Conservation (phyloP, 306 rosid species). For the Calophaca sinica region DNA sequence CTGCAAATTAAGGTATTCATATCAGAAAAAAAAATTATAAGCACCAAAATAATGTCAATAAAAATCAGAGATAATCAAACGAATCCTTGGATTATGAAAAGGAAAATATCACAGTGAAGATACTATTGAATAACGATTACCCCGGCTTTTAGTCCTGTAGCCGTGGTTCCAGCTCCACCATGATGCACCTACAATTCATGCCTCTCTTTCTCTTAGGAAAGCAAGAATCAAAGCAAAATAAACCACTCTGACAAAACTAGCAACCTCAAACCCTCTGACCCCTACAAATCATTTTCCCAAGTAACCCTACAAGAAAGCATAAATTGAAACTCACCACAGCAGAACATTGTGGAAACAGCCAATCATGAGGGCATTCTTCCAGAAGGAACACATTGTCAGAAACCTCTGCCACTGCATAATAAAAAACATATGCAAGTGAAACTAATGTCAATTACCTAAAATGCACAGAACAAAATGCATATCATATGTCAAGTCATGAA, state of each 20-base stretch:
- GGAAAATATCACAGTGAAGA: slow-evolving; percentile 25
- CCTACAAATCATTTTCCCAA: slow-evolving; percentile 13
- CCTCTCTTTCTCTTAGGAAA: slow-evolving; percentile 16
- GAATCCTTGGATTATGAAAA: slow-evolving; percentile 25
- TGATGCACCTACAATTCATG: slow-evolving; percentile 85
- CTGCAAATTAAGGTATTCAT: slow-evolving; percentile 54
- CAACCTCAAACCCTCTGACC: neutral
- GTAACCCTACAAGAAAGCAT: slow-evolving; percentile 10
- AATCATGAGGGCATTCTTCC: slow-evolving; percentile 97
- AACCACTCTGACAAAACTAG: slow-evolving; percentile 1
- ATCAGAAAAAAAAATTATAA: slow-evolving; percentile 39
- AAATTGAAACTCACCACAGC: slow-evolving; percentile 78
- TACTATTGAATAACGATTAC: slow-evolving; percentile 64
- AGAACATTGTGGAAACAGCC: slow-evolving; percentile 96
- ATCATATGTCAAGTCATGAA: slow-evolving; percentile 1
- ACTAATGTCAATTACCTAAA: slow-evolving; percentile 27
- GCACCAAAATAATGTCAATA: slow-evolving; percentile 13
- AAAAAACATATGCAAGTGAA: slow-evolving; percentile 36
- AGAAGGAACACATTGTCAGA: slow-evolving; percentile 75
- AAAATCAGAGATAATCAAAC: slow-evolving; percentile 5
- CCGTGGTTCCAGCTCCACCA: slow-evolving; percentile 99
- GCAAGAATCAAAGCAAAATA: neutral
- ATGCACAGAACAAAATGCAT: slow-evolving; percentile 31
- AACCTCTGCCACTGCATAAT: slow-evolving; percentile 71
- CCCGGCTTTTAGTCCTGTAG: slow-evolving; percentile 95